Evolutionary conservation across 495 filamentous ascomycete species (phyloP), one percentile per base, ranked within the genome.

Genomic region (Hyaloscypha hepaticicola): DNA sequence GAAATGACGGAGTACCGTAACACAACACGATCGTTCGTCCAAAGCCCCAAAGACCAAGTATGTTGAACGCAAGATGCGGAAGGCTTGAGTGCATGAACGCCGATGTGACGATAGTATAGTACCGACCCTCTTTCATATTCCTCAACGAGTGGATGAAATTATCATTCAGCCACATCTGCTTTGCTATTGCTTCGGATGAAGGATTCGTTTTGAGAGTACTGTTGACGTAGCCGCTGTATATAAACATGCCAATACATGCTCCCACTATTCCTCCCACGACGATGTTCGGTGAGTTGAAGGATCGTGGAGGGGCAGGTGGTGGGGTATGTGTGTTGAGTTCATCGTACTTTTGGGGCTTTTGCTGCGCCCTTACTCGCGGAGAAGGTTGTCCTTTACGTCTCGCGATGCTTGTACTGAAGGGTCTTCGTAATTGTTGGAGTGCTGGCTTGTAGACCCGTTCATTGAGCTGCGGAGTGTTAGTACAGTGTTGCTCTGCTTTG

Each of bases 81-180:
- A 26, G 6, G 26, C 33, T 45, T 6, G 9, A 5, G 34, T 58
- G 56, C 56, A 58, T 58, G 34, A 58, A 58, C 7, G 56, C 56
- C 9, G 56, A 58, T 19, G 56, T 58, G 29, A 58, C 29, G n/a
- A 58, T 7, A 6, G 56, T 58, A 22, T 58, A 58, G 33, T 58
- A 58, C 14, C 56, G 27, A 5, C 29, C 28, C 56, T 58, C 56
- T 12, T 38, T 58, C 29, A 22, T 24, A 26, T 38, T 38, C n/a
- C 24, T 25, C 22, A 34, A 14, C 29, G 56, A 58, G 24, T 56
- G 53, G 24, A 31, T 31, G 6, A 29, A 27, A n/a, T 31, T n/a
- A 21, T 53, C 50, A 16, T 53, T 9, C 50, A 53, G 19, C 38
- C 38, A 45, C 16, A 8, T 5, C 28, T 9, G 5, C 14, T 0